Percentiles rank a stretch among this genome's conserved stretches.
These are phyloP conservation scores for Mortierella alpina DNA, from an alignment of 192 early-diverging fungal species.

Conservation along the genomic window DNA sequence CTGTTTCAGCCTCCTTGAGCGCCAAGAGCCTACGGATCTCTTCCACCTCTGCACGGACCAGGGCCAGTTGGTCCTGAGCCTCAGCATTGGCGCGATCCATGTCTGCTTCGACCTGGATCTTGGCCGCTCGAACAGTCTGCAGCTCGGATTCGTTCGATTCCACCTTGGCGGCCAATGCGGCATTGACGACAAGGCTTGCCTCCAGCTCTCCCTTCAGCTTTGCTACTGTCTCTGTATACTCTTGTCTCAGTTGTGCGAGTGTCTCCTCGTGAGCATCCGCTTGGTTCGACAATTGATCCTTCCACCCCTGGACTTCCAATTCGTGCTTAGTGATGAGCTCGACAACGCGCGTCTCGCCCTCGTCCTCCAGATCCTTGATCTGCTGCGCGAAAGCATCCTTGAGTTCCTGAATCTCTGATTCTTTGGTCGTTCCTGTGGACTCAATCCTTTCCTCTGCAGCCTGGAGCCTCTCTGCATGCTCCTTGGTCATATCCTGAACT, in stretches of 20 bases:
- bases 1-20: constrained; percentile 19
- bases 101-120: not conserved
- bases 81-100: constrained; percentile 3
- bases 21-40: constrained; percentile 26
- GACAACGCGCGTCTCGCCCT: constrained; percentile 8
- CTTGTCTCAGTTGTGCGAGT: not conserved
- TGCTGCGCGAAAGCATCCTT: constrained; percentile 27
- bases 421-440: constrained; percentile 5
- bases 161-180: not conserved
- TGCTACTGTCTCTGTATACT: constrained; percentile 7
- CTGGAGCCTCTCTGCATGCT: constrained; percentile 11
- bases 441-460: not conserved
- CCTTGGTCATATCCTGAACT: constrained; percentile 19
- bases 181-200: not conserved
- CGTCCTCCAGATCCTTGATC: constrained; percentile 31
- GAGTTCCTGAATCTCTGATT: constrained; percentile 21
- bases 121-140: not conserved
- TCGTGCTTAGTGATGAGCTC: constrained; percentile 23
- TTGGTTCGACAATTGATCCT: constrained; percentile 23
- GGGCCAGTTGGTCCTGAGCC: constrained; percentile 12
- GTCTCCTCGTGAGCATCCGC: constrained; percentile 19
- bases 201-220: constrained; percentile 10
- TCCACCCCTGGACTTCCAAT: constrained; percentile 18
- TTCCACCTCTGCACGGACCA: constrained; percentile 31
- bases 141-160: constrained; percentile 1